Percentiles rank a stretch among this genome's conserved stretches.
Conservation (phyloP, 768 basidiomycete genomes). For the Trametes cinnabarina region DNA sequence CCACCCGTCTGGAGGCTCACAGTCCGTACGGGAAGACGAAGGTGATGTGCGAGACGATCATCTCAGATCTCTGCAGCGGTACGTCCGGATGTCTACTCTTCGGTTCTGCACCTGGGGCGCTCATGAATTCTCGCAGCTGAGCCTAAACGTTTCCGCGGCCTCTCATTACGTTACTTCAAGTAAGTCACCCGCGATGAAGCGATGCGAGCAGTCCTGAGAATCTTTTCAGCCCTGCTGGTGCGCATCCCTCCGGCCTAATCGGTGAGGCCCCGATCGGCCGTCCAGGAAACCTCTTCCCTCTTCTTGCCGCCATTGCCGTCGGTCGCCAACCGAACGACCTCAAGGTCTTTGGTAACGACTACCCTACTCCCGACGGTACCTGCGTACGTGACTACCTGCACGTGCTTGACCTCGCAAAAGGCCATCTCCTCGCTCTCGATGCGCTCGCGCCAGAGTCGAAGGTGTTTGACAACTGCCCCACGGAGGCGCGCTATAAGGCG, state of each 20-base stretch:
- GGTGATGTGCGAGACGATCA: slow-evolving; percentile 86
- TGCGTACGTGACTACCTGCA: slow-evolving; percentile 97
- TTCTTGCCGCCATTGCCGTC: slow-evolving; percentile 92
- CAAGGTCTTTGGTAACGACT: slow-evolving; percentile 94
- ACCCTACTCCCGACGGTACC: slow-evolving; percentile 96
- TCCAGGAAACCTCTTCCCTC: slow-evolving; percentile 90
- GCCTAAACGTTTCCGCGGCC: slow-evolving; percentile 67
- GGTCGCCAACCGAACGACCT: slow-evolving; percentile 66
- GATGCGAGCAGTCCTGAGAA: neutral
- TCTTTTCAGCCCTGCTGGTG: slow-evolving; percentile 83
- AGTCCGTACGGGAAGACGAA: slow-evolving; percentile 98
- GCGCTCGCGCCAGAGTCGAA: slow-evolving; percentile 63
- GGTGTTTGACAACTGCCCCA: slow-evolving; percentile 56
- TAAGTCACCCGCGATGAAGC: slow-evolving; percentile 35
- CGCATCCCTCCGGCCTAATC: slow-evolving; percentile 91
- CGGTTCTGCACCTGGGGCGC: neutral
- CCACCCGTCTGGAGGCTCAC: slow-evolving; percentile 81
- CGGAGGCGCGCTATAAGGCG: slow-evolving; percentile 74
- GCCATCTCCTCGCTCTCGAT: slow-evolving; percentile 88
- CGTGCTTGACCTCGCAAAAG: slow-evolving; percentile 91
- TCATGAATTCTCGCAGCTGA: slow-evolving; percentile 49
- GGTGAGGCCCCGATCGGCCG: slow-evolving; percentile 97
- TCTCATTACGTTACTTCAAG: slow-evolving; percentile 98
- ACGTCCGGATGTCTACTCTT: slow-evolving; percentile 24
- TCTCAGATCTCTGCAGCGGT: slow-evolving; percentile 86